Evolutionary conservation across 2,329 filamentous ascomycete genomes (phyloP).

Genomic region (Fusarium compactum): DNA sequence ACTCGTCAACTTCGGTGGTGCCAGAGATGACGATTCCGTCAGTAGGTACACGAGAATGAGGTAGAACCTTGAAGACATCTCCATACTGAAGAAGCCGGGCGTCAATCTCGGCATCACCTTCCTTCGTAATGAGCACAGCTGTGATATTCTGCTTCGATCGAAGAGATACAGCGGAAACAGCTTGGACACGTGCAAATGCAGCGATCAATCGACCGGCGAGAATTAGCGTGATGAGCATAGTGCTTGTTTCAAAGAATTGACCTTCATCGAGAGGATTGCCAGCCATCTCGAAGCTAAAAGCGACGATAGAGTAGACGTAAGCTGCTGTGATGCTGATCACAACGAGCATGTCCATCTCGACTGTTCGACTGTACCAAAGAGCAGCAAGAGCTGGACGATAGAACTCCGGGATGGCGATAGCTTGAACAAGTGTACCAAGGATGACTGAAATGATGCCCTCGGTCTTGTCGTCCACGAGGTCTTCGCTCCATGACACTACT

Average conservation of each 20-base stretch:
- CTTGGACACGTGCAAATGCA: conserved; percentile 52
- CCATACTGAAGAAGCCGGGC: conserved; percentile 68
- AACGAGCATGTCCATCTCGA: conserved; percentile 70
- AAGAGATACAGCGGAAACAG: conserved; percentile 54
- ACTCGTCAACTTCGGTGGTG: conserved; percentile 70
- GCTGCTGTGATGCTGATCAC: conserved; percentile 66
- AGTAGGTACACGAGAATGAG: conserved; percentile 66
- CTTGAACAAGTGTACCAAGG: conserved; percentile 64
- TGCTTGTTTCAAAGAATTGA: conserved; percentile 54
- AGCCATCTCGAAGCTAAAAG: conserved; percentile 53
- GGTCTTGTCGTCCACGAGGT: conserved; percentile 37
- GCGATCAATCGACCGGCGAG: conserved; percentile 54
- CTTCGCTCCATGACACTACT: conserved; percentile 50
- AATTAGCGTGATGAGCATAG: conserved; percentile 57
- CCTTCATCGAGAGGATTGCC: conserved; percentile 42
- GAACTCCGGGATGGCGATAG: conserved; percentile 62
- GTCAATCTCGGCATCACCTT: conserved; percentile 61
- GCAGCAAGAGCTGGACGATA: conserved; percentile 61
- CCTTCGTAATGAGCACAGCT: conserved; percentile 58
- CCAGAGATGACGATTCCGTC: conserved; percentile 69
- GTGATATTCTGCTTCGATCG: conserved; percentile 61
- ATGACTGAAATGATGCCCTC: conserved; percentile 53
- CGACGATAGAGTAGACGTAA: conserved; percentile 62
- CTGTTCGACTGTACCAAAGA: conserved; percentile 58
- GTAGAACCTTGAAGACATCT: conserved; percentile 64